Conservation (phyloP, 192 early-diverging fungal genomes). For the Rhizoclosmatium sp. region DNA sequence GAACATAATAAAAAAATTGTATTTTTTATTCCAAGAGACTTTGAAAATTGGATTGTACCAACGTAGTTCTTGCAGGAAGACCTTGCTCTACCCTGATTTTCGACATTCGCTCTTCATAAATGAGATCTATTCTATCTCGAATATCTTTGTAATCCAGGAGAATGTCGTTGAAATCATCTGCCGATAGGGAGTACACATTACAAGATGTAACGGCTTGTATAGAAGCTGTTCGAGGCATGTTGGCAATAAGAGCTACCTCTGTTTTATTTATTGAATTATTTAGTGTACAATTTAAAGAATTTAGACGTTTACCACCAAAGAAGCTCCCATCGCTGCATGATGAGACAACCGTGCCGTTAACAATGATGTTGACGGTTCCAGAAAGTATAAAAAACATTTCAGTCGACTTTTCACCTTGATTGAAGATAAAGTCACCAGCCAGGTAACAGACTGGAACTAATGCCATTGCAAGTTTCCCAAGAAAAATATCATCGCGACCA, state of each 20-base stretch:
- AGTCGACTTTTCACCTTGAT: conserved; percentile 47
- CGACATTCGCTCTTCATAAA: conserved; percentile 22
- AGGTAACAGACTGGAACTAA: conserved; percentile 13
- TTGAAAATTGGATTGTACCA: not conserved
- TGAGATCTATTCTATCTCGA: conserved; percentile 9
- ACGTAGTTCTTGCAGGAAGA: not conserved
- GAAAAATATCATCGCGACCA: conserved; percentile 41
- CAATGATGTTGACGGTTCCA: conserved; percentile 51
- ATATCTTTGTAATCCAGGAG: conserved; percentile 6
- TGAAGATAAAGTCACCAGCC: conserved; percentile 21
- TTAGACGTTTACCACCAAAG: conserved; percentile 41
- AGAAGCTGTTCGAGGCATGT: conserved; percentile 19
- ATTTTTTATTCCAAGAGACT: not conserved
- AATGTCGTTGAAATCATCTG: conserved; percentile 10
- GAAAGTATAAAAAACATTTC: conserved; percentile 61
- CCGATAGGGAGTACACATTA: conserved; percentile 12
- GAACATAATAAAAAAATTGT: not conserved
- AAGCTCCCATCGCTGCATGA: conserved; percentile 42
- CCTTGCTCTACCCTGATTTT: conserved; percentile 12
- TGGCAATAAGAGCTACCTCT: conserved; percentile 18
- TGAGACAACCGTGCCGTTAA: conserved; percentile 40
- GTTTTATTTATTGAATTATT: not conserved
- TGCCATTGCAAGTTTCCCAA: conserved; percentile 35
- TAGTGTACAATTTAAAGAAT: not conserved
- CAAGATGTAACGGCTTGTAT: conserved; percentile 5